phyloP scores from a whole-genome alignment of 225 moss, liverwort and hornwort genomes.

The Lunularia cruciata region DNA sequence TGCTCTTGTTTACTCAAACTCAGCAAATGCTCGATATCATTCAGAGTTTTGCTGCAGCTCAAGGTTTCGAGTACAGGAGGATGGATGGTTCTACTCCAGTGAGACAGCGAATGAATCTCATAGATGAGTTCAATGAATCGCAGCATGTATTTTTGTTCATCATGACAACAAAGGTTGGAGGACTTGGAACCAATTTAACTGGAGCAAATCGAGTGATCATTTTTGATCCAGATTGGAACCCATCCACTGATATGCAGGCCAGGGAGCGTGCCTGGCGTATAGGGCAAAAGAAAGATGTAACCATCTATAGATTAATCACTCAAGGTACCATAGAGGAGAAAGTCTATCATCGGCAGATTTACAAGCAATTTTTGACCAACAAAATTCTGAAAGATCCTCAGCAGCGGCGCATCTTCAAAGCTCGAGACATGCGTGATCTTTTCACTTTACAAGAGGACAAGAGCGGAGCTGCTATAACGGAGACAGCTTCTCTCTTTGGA shows the following conservation, averaged over 20 bases:
- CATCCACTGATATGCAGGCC: slow-evolving; percentile 97
- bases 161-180: slow-evolving; percentile 93
- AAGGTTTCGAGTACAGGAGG: slow-evolving; percentile 77
- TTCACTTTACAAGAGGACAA: slow-evolving; percentile 86
- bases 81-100: slow-evolving; percentile 95
- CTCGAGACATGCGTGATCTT: slow-evolving; percentile 90
- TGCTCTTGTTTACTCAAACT: slow-evolving; percentile 88
- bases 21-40: slow-evolving; percentile 99
- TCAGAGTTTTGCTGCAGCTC: slow-evolving; percentile 58
- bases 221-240: slow-evolving; percentile 99
- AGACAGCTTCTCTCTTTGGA: slow-evolving; percentile 84
- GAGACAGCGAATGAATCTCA: slow-evolving; percentile 77
- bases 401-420: slow-evolving; percentile 96
- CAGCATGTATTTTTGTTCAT: slow-evolving; percentile 87
- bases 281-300: slow-evolving; percentile 89
- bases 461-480: slow-evolving; percentile 46
- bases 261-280: slow-evolving; percentile 99
- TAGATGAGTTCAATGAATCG: slow-evolving; percentile 95
- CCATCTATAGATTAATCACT: slow-evolving; percentile 85
- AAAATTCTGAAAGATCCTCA: slow-evolving; percentile 89
- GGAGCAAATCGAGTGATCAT: slow-evolving; percentile 96
- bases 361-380: slow-evolving; percentile 89
- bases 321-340: slow-evolving; percentile 98
- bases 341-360: slow-evolving; percentile 97
- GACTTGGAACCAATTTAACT: slow-evolving; percentile 85